These are phyloP conservation scores for Cyberlindnera galapagoensis DNA, from an alignment of 805 yeast genomes.

Conservation along the genomic window DNA sequence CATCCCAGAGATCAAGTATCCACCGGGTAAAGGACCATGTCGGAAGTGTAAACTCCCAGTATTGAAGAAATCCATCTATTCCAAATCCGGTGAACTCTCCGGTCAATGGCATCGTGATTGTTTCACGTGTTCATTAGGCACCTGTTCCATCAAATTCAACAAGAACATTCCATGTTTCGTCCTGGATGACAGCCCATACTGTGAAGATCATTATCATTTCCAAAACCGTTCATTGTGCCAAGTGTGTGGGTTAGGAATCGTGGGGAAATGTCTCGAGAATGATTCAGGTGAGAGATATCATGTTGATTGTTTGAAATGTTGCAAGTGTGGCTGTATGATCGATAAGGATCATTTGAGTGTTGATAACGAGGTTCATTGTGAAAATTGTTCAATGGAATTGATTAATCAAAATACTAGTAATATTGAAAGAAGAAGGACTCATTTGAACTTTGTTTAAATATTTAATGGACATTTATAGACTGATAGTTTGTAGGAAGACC, in stretches of 20 bases:
- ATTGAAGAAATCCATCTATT: constrained; percentile 61
- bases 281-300: constrained; percentile 72
- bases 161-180: constrained; percentile 70
- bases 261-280: constrained; percentile 85
- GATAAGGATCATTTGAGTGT: constrained; percentile 49
- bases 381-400: constrained; percentile 23
- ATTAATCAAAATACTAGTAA: constrained; percentile 4
- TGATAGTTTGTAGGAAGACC: background rate
- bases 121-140: constrained; percentile 60
- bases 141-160: constrained; percentile 50
- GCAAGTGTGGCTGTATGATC: constrained; percentile 47
- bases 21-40: constrained; percentile 77
- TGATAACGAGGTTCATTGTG: constrained; percentile 46
- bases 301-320: constrained; percentile 62
- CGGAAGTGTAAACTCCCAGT: constrained; percentile 62
- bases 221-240: constrained; percentile 71
- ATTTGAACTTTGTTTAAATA: constrained; percentile 15
- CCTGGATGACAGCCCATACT: constrained; percentile 71
- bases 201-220: constrained; percentile 70
- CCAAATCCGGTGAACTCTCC: constrained; percentile 72
- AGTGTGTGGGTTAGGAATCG: constrained; percentile 69
- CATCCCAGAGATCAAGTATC: constrained; percentile 24
- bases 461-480: background rate
- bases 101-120: constrained; percentile 95
- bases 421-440: constrained; percentile 24